Conservation (phyloP, 768 basidiomycete species). For the Tylopilus vinaceipallidus region DNA sequence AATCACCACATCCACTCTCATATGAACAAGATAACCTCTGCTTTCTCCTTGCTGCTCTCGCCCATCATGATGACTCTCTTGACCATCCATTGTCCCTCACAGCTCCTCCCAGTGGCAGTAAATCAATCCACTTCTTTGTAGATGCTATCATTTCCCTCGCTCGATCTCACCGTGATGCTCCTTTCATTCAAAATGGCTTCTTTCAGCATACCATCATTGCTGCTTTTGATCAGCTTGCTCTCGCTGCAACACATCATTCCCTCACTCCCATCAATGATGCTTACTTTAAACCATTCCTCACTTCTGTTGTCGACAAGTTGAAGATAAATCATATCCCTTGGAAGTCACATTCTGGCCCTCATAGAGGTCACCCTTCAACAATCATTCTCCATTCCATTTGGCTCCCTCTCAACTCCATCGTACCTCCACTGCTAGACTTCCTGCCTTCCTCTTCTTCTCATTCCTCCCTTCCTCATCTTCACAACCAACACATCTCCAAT, state of each 20-base stretch:
- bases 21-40: background rate
- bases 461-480: too few species aligned
- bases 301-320: background rate
- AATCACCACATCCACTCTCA: background rate
- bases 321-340: background rate
- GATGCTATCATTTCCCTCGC: background rate
- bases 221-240: background rate
- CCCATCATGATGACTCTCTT: too few species aligned
- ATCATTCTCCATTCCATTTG: background rate
- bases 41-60: background rate
- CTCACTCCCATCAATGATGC: background rate
- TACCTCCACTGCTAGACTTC: too few species aligned
- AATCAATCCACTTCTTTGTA: background rate
- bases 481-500: too few species aligned
- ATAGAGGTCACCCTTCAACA: background rate
- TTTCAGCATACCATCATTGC: background rate
- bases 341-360: background rate
- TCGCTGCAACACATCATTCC: background rate
- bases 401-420: background rate
- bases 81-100: background rate
- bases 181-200: background rate
- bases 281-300: background rate
- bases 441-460: too few species aligned
- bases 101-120: background rate
- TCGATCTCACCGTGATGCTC: background rate